Conservation (phyloP, 257 asterid genomes). For the Scutellaria minor region DNA sequence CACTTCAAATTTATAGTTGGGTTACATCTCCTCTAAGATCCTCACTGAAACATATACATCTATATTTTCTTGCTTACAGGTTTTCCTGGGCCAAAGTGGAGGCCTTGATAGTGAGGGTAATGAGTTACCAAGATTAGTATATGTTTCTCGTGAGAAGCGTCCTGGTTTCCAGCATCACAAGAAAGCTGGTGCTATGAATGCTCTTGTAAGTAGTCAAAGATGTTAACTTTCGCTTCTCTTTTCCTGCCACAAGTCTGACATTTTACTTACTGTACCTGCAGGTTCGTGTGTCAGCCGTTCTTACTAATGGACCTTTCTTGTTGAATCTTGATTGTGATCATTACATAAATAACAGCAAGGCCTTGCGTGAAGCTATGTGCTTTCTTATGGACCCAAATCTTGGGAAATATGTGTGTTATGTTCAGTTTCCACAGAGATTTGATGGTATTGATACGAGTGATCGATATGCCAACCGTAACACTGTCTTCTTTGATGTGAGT, state of each 20-base stretch:
- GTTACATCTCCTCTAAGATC: slow-evolving; percentile 23
- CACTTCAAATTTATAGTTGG: slow-evolving; percentile 9
- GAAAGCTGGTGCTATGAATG: slow-evolving; percentile 99
- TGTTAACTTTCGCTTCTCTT: slow-evolving; percentile 1
- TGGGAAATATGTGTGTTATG: slow-evolving; percentile 95
- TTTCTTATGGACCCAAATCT: slow-evolving; percentile 97
- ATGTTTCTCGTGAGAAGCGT: slow-evolving; percentile 99
- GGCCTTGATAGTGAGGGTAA: slow-evolving; percentile 96
- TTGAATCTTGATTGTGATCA: slow-evolving; percentile 99
- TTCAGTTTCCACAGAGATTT: slow-evolving; percentile 96
- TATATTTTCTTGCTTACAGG: slow-evolving; percentile 55
- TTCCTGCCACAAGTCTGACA: slow-evolving; percentile 34
- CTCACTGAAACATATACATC: slow-evolving; percentile 17
- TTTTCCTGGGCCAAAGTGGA: slow-evolving; percentile 97
- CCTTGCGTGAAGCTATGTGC: slow-evolving; percentile 97
- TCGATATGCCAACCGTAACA: slow-evolving; percentile 96
- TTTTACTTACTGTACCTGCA: slow-evolving; percentile 41
- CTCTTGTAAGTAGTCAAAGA: slow-evolving; percentile 70
- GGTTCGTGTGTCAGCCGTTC: slow-evolving; percentile 99
- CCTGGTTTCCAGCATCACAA: slow-evolving; percentile 98
- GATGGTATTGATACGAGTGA: slow-evolving; percentile 94
- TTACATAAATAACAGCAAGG: slow-evolving; percentile 97
- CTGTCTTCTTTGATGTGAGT: slow-evolving; percentile 97
- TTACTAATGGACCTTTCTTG: slow-evolving; percentile 96
- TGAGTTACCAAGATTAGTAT: slow-evolving; percentile 90